Evolutionary conservation across 164 flowering plant species (phyloP), one percentile per base, ranked within the genome.

Genomic region (Piper longum): DNA sequence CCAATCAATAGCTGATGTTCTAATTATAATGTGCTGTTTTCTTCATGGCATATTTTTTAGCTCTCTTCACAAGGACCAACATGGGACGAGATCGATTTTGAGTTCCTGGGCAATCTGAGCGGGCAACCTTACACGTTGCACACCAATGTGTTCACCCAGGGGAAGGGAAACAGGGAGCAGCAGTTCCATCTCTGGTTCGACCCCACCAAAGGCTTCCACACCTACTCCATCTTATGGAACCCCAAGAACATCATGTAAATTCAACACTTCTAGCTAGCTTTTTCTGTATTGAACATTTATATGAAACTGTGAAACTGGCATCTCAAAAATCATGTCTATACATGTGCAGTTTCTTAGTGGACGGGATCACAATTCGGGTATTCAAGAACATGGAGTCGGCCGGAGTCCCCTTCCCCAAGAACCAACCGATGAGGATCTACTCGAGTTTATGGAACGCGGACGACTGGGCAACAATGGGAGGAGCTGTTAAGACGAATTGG

Each of bases 171-270:
- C 65, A 63, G 41, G 17, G 65, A 63, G 42, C 54, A 45, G 58
- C 65, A 63, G 65, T 63, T 63, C 55, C 42, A 63, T 40, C 58
- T 63, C 4, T 63, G 65, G 65, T 63, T 63, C 58, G 65, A 63
- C 17, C 65, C 65, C 16, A 63, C 65, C 42, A 8, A 39, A 18
- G 56, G 18, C 7, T 63, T 45, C 55, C 65, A 63, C 65, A 63
- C 65, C 7, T 63, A 62, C n/a, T 62, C 57, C 58, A 52, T 63
- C 19, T 26, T 63, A n/a, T 19, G 36, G 16, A 51, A 48, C 45
- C 19, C 55, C 26, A 14, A 40, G 54, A 19, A 19, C n/a, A 19
- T 40, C 8, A 48, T 63, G 62, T 60, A 6, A 41, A 19, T 60
- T 6, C 7, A 5, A 48, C 2, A 9, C 3, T 48, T 14, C 9